Percentiles rank a stretch among this genome's conserved stretches.
Conservation (phyloP, 2,329 filamentous ascomycete genomes). For the Pezizomycotina sp. region DNA sequence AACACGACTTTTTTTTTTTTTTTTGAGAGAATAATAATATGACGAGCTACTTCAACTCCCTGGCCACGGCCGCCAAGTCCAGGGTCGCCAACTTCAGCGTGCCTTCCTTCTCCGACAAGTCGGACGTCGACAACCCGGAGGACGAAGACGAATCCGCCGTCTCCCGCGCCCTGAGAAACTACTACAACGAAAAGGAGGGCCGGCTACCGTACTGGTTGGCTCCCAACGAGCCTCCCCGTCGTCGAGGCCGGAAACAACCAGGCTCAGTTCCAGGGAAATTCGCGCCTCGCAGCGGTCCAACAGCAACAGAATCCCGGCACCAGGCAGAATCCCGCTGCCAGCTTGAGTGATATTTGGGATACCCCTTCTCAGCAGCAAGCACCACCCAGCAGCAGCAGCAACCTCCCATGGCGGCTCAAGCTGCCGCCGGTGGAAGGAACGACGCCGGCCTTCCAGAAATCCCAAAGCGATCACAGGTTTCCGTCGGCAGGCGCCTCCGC, state of each 20-base stretch:
- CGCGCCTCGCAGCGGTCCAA: slow-evolving; percentile 1
- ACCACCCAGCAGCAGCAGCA: slow-evolving; percentile 4
- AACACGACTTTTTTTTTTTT: no score
- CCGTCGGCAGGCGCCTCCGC: slow-evolving; percentile 5
- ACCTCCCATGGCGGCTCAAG: slow-evolving; percentile 2
- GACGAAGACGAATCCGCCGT: slow-evolving; percentile 17
- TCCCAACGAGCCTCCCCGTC: slow-evolving; percentile 4
- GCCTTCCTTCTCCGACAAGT: slow-evolving; percentile 7
- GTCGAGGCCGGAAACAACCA: slow-evolving; percentile 1
- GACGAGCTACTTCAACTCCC: slow-evolving; percentile 7
- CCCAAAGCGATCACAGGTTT: slow-evolving; percentile 1
- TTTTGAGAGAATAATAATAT: no score
- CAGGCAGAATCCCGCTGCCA: slow-evolving; percentile 5
- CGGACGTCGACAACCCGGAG: slow-evolving; percentile 10
- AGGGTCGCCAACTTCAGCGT: slow-evolving; percentile 14
- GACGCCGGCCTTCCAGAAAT: slow-evolving; percentile 1
- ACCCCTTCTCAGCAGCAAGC: background rate
- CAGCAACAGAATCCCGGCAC: slow-evolving; percentile 5
- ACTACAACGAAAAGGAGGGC: slow-evolving; percentile 19
- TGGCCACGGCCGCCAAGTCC: slow-evolving; percentile 5
- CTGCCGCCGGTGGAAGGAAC: slow-evolving; percentile 6
- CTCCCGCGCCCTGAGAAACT: slow-evolving; percentile 13
- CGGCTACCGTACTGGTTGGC: slow-evolving; percentile 16
- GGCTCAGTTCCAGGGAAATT: slow-evolving; percentile 1
- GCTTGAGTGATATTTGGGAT: slow-evolving; percentile 16